Conservation (phyloP, 371 early-diverging fungal species). For the Mortierella sp. region DNA sequence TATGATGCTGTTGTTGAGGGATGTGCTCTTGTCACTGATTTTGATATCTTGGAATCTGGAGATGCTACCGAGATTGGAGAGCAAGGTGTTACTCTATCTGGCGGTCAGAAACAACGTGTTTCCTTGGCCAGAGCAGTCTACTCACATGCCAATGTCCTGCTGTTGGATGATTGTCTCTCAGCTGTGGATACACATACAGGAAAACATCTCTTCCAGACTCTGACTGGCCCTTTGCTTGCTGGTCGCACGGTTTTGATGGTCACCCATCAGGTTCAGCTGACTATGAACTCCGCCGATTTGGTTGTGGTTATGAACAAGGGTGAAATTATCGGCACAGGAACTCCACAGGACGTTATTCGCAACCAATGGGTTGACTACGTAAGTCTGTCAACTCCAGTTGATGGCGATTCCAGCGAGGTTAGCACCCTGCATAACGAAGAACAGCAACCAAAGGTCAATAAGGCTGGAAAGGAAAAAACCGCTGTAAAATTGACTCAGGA, state of each 20-base stretch:
- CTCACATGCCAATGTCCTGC: slow-evolving; percentile 74
- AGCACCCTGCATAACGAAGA: slow-evolving; percentile 27
- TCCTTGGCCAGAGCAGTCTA: slow-evolving; percentile 89
- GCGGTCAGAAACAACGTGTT: slow-evolving; percentile 86
- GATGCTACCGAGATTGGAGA: slow-evolving; percentile 96
- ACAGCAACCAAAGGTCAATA: slow-evolving; percentile 38
- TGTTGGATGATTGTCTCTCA: slow-evolving; percentile 89
- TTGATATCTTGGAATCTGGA: slow-evolving; percentile 84
- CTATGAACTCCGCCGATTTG: slow-evolving; percentile 72
- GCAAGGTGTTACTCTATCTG: slow-evolving; percentile 82
- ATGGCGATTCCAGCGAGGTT: slow-evolving; percentile 28
- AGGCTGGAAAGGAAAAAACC: slow-evolving; percentile 55
- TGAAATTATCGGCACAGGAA: slow-evolving; percentile 58
- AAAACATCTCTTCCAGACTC: slow-evolving; percentile 77
- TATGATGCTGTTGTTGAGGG: slow-evolving; percentile 75
- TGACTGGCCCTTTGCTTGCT: slow-evolving; percentile 77
- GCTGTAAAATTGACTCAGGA: slow-evolving; percentile 71
- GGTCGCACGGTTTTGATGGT: slow-evolving; percentile 87
- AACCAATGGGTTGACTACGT: slow-evolving; percentile 65
- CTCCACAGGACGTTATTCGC: slow-evolving; percentile 58
- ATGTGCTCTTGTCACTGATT: slow-evolving; percentile 79
- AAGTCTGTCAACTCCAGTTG: slow-evolving; percentile 12
- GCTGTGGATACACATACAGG: slow-evolving; percentile 93
- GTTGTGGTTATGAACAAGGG: slow-evolving; percentile 81
- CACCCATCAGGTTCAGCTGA: slow-evolving; percentile 88